Evolutionary conservation across 164 flowering plant genomes (phyloP).

Genomic region (Warburgia ugandensis): DNA sequence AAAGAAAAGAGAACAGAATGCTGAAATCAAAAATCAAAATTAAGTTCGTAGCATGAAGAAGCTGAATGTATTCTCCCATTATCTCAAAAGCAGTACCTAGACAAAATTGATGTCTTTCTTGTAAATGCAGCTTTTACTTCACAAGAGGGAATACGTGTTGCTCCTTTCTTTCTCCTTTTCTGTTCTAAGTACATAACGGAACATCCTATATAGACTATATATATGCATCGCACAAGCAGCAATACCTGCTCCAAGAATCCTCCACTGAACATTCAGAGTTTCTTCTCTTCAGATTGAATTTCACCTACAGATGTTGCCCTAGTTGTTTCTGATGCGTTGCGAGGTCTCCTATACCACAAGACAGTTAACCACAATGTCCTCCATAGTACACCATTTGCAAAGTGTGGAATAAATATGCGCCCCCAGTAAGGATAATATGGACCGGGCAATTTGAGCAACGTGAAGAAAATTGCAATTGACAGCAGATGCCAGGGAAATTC

Average conservation of each 20-base stretch:
- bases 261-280: conserved; percentile 5
- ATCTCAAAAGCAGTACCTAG: too few relatives aligned
- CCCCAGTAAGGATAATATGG: conserved; percentile 91
- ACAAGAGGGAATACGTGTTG: too few relatives aligned
- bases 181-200: neutral
- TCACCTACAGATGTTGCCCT: conserved; percentile 8
- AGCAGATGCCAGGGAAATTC: conserved; percentile 77
- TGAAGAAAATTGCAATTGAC: conserved; percentile 48
- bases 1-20: too few relatives aligned
- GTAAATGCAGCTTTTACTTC: too few relatives aligned
- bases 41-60: too few relatives aligned
- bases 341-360: conserved; percentile 46
- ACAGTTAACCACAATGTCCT: conserved; percentile 53
- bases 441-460: conserved; percentile 73
- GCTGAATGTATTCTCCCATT: too few relatives aligned
- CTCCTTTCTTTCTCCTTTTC: neutral
- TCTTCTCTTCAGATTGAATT: conserved; percentile 7
- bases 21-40: too few relatives aligned
- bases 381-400: conserved; percentile 75
- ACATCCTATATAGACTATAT: neutral
- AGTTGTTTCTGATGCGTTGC: conserved; percentile 13
- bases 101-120: too few relatives aligned
- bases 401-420: conserved; percentile 75
- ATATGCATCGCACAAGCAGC: neutral
- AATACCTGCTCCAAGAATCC: conserved; percentile 7